Base-by-base conservation (phyloP, 1,284 basidiomycete species). In the Mycena sp. region DNA sequence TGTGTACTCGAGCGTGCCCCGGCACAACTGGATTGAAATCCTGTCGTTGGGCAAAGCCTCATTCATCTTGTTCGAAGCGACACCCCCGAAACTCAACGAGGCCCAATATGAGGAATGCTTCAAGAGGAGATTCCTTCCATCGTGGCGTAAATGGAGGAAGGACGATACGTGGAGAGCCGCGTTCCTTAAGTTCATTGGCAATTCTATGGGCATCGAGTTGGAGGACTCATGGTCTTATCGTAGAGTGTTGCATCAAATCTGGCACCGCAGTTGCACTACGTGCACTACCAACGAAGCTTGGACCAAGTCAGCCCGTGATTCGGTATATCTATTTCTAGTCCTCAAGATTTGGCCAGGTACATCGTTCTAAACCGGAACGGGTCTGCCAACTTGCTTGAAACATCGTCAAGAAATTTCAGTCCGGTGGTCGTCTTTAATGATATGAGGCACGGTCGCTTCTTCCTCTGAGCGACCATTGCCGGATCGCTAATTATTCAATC, bases 201-300 rank as follows among this genome's bases (percentile, higher is more conserved):
- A 19, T 43, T 12, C n/a, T 37, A 21, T 21, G 62, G 71, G 48
- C 57, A 58, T 46, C 56, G 37, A 59, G 46, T 32, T 45, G 9
- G 38, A 41, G 45, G 49, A 41, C 35, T 50, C n/a, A 61, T 30
- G 17, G 40, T 43, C 59, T 4, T 37, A 7, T 35, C 32, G 37
- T 37, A 61, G 90, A 70, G 72, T 85, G 28, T 75, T 92, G 57
- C 79, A 84, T 69, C 81, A 89, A 28, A 78, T 87, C 32, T 88
- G 84, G 83, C 91, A 92, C 73, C 85, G 91, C 52, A 84, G 80
- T 70, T 80, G 78, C 32, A 86, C 86, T 2, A 81, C 83, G 23
- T 93, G 92, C 71, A 92, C 90, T n/a, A 75, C 84, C 6, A 90
- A 92, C 67, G 92, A 93, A 76, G 80, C 90, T 23, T 93, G 92